A percentile compares a stretch with the other conserved stretches of the same genome.
These are phyloP conservation scores for Nepenthes gracilis DNA, from an alignment of 148 eudicot genomes.

Conservation along the genomic window DNA sequence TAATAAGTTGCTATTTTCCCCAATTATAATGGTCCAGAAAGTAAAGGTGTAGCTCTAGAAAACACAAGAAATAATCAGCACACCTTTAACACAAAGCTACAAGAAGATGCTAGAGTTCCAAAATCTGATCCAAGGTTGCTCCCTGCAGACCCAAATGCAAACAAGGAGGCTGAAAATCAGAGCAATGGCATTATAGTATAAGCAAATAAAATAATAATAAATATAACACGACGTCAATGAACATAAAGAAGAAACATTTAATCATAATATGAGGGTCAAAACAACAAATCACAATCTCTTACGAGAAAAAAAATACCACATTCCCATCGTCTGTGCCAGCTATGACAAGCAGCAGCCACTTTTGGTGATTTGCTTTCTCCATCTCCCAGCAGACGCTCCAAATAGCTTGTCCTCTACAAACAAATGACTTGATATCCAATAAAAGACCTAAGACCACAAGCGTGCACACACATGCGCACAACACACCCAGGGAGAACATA, in stretches of 20 bases:
- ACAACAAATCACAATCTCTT: too few species aligned
- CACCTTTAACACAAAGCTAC: conserved; percentile 42
- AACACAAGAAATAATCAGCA: not conserved
- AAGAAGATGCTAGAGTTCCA: conserved; percentile 16
- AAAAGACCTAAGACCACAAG: not conserved
- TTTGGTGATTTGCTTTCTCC: conserved; percentile 15
- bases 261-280: too few species aligned
- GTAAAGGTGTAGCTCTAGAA: too few species aligned
- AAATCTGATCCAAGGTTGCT: conserved; percentile 10
- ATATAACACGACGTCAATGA: too few species aligned
- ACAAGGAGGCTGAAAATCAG: conserved; percentile 7
- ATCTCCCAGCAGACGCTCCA: conserved; percentile 28
- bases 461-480: too few species aligned
- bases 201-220: too few species aligned
- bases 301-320: conserved; percentile 11
- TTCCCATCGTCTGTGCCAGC: conserved; percentile 12
- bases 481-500: too few species aligned
- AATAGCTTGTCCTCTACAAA: conserved; percentile 35
- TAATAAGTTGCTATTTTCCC: too few species aligned
- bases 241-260: too few species aligned
- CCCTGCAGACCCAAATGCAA: conserved; percentile 24
- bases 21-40: too few species aligned
- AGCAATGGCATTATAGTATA: not conserved
- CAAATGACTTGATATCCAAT: conserved; percentile 3
- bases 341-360: conserved; percentile 10